Conservation (phyloP, 2,329 filamentous ascomycete genomes). For the Trichophyton mentagrophytes region DNA sequence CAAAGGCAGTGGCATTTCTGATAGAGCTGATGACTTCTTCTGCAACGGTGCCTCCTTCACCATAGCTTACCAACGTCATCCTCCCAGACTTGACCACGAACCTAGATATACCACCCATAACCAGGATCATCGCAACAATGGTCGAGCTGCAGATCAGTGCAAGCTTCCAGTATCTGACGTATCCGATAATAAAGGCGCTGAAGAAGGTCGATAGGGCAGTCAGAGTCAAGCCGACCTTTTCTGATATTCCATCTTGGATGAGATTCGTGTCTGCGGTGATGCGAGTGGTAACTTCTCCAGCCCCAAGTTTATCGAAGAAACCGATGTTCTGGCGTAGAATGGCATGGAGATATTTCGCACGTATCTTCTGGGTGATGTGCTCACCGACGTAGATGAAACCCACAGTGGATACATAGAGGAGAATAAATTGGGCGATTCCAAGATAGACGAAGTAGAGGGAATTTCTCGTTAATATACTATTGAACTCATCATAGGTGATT, state of each 20-base stretch:
- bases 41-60: conserved; percentile 70
- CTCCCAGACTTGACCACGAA: conserved; percentile 76
- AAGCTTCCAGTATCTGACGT: conserved; percentile 83
- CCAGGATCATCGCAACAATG: conserved; percentile 62
- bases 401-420: conserved; percentile 66
- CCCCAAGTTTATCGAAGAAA: conserved; percentile 84
- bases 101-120: conserved; percentile 60
- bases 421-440: conserved; percentile 65
- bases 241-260: conserved; percentile 84
- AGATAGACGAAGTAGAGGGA: conserved; percentile 80
- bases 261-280: conserved; percentile 91
- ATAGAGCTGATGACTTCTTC: conserved; percentile 93
- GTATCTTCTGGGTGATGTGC: conserved; percentile 64
- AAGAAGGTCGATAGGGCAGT: conserved; percentile 70
- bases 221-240: conserved; percentile 70
- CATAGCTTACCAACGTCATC: conserved; percentile 64
- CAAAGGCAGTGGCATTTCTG: conserved; percentile 82
- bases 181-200: conserved; percentile 80
- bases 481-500: conserved; percentile 45
- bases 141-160: conserved; percentile 76
- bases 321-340: conserved; percentile 81
- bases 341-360: conserved; percentile 69
- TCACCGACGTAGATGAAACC: conserved; percentile 84
- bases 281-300: conserved; percentile 84
- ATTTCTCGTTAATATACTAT: conserved; percentile 45